phyloP scores from a whole-genome alignment of 352 stramenopile genomes.

The Paralagenidium karlingii region DNA sequence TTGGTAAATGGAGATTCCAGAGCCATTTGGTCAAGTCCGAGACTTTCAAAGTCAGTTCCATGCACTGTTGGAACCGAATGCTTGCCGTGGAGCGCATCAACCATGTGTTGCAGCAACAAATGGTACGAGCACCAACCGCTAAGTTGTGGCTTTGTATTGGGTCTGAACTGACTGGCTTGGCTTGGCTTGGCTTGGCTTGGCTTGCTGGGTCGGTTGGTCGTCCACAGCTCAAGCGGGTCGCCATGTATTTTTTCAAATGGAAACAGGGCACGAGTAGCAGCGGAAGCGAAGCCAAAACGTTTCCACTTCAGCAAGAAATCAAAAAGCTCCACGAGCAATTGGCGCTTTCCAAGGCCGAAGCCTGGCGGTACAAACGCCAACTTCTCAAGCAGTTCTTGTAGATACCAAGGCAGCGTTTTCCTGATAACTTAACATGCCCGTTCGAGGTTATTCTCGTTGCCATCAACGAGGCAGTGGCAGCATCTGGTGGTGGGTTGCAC shows the following conservation, averaged over 20 bases:
- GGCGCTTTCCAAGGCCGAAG: constrained; percentile 50
- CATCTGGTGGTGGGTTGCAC: too few species aligned
- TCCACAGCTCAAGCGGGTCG: constrained; percentile 21
- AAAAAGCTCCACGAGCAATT: constrained; percentile 55
- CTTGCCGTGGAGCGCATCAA: constrained; percentile 42
- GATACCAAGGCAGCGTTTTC: too few species aligned
- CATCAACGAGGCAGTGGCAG: too few species aligned
- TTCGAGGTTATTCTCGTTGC: too few species aligned
- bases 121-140: constrained; percentile 8
- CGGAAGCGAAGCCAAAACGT: constrained; percentile 11
- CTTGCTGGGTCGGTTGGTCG: too few species aligned
- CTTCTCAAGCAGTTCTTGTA: constrained; percentile 63
- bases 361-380: constrained; percentile 66
- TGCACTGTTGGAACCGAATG: constrained; percentile 53
- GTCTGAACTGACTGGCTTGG: too few species aligned
- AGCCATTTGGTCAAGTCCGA: constrained; percentile 27
- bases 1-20: too few species aligned
- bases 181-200: too few species aligned
- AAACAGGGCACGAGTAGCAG: constrained; percentile 2
- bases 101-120: constrained; percentile 22
- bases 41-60: constrained; percentile 24
- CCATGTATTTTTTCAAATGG: constrained; percentile 24
- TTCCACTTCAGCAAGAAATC: constrained; percentile 44
- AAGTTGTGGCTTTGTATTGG: background rate
- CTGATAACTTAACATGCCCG: too few species aligned